A percentile compares a stretch with the other conserved stretches of the same genome.
Evolutionary conservation across 352 stramenopile species (phyloP).

Genomic region (Phytophthora europaea): DNA sequence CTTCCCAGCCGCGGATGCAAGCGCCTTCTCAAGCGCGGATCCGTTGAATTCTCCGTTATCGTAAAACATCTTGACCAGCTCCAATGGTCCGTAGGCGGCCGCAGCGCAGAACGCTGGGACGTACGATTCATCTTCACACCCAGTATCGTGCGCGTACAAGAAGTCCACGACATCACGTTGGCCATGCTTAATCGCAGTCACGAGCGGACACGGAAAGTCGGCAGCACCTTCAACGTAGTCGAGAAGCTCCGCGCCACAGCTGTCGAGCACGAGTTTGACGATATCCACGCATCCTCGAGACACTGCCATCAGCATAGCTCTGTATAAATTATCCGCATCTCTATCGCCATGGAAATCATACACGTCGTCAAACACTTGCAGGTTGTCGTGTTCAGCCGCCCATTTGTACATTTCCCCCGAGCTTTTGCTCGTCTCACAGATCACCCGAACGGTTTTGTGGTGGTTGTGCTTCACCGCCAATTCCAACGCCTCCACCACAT

Average conservation of each 20-base stretch:
- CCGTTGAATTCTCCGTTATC: neutral
- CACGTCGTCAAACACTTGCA: neutral
- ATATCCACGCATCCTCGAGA: neutral
- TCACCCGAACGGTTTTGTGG: neutral
- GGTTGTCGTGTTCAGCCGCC: neutral
- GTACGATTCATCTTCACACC: neutral
- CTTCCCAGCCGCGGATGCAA: neutral
- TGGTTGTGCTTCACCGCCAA: neutral
- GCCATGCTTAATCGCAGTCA: neutral
- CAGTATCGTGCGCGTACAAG: neutral
- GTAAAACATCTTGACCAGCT: neutral
- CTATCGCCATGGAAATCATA: neutral
- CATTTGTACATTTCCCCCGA: neutral
- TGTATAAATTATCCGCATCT: neutral
- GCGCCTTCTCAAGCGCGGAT: neutral
- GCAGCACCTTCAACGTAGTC: neutral
- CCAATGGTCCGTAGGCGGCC: neutral
- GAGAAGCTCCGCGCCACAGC: neutral
- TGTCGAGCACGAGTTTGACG: neutral
- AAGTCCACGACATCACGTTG: neutral
- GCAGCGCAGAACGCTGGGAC: neutral
- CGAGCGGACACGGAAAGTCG: neutral
- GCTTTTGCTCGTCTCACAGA: neutral
- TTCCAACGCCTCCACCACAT: neutral
- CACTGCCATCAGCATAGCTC: neutral